Percentiles rank a stretch among this genome's conserved stretches.
phyloP scores from a whole-genome alignment of 2,329 filamentous ascomycete species.

The Claviceps spartinae region DNA sequence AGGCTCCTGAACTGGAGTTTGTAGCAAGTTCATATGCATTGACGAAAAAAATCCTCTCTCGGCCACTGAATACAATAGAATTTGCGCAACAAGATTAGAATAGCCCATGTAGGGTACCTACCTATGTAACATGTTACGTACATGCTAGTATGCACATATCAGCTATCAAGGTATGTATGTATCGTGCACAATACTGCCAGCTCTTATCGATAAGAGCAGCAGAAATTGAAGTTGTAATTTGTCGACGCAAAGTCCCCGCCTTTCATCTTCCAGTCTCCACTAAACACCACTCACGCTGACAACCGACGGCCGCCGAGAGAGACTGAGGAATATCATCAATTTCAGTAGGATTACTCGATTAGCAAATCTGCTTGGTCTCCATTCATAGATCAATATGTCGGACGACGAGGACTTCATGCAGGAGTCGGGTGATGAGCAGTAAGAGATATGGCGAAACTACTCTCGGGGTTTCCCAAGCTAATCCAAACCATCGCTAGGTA shows the following conservation, averaged over 20 bases:
- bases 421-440: constrained; percentile 34
- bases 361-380: no score
- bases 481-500: constrained; percentile 38
- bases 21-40: background rate
- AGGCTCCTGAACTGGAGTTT: background rate
- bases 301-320: background rate
- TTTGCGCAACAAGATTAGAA: no score
- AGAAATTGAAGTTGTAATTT: no score
- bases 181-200: no score
- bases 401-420: constrained; percentile 39
- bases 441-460: constrained; percentile 6
- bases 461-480: constrained; percentile 1
- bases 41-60: no score
- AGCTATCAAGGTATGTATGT: no score
- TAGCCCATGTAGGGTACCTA: no score
- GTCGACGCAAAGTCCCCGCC: background rate
- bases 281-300: background rate
- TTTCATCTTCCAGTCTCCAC: background rate
- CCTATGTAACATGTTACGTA: no score
- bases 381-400: constrained; percentile 25
- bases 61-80: no score
- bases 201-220: background rate
- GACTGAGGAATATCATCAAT: background rate
- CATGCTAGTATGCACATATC: no score
- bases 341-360: no score